Conservation (phyloP, 306 rosid species). For the Vigna hirtella region DNA sequence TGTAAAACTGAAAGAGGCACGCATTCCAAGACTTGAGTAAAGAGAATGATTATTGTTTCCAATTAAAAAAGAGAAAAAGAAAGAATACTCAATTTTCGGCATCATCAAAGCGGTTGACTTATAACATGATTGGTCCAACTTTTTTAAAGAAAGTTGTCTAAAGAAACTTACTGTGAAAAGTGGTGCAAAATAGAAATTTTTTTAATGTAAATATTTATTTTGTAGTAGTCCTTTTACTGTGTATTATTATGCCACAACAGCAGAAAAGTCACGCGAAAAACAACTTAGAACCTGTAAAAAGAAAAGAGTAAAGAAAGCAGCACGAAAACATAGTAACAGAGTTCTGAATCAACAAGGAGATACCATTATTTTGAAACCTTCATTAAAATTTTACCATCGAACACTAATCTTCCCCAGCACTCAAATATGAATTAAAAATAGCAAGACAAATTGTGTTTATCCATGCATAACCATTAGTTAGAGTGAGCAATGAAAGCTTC, state of each 20-base stretch:
- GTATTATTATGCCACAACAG: neutral
- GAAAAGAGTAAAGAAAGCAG: neutral
- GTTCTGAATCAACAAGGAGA: neutral
- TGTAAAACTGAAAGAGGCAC: conserved; percentile 23
- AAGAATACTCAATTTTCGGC: conserved; percentile 7
- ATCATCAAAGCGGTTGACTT: conserved; percentile 18
- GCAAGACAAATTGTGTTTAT: neutral
- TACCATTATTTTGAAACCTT: neutral
- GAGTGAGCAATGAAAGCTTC: neutral
- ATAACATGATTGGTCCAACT: conserved; percentile 1
- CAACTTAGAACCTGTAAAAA: neutral
- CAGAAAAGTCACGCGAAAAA: neutral
- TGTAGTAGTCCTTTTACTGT: neutral
- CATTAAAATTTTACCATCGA: neutral
- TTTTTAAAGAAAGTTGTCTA: neutral
- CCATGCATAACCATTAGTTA: neutral
- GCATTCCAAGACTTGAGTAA: neutral
- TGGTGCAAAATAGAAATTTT: neutral
- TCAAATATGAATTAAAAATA: neutral
- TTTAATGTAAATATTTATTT: neutral
- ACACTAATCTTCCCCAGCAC: too few relatives aligned
- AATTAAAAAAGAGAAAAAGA: neutral
- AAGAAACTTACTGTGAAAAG: neutral
- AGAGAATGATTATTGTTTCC: conserved; percentile 2
- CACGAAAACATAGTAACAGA: neutral